Evolutionary conservation across 768 basidiomycete species (phyloP), one percentile per base, ranked within the genome.

Genomic region (Royoungia palumana): DNA sequence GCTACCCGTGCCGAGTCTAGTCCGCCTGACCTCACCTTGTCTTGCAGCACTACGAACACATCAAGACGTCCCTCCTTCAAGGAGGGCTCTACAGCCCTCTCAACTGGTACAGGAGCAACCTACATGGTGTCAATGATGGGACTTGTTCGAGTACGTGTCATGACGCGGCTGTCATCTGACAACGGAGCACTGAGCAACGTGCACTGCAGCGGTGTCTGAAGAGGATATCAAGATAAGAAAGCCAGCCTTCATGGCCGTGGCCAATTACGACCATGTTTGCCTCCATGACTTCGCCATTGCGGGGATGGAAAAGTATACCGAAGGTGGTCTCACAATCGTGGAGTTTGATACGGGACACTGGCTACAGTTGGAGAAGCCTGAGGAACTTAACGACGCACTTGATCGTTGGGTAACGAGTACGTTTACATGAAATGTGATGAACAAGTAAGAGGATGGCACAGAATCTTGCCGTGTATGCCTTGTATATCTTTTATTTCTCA

Each of bases 311-410:
- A 54, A 64, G 46, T 60, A 63, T 48, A 63, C 66, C 8, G 51
- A 51, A 30, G 62, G 61, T 37, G 56, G 60, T 24, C 41, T 65
- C 38, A 68, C 67, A 10, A 49, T 65, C 8, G 60, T 51, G 44
- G 68, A 68, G 43, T 68, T 71, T 24, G 67, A 72, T 27, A 55
- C 62, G 3, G 70, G 68, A 2, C 75, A 76, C 46, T 77, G 72
- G 70, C 53, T 63, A 9, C 62, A 63, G 4, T 45, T 75, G 52
- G 69, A 70, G 42, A 60, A 55, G 22, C 58, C 69, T 0, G 65
- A 69, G 19, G 59, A 63, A 35, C 54, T 74, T 27, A 76, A 73
- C 38, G 48, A 53, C 6, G 65, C 61, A n/a, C 64, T 75, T 30
- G 50, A 64, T 25, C 54, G 48, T n/a, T 75, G 72, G 72, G 50